These are phyloP conservation scores for Candida sanyiensis DNA, from an alignment of 805 yeast species.

Conservation along the genomic window DNA sequence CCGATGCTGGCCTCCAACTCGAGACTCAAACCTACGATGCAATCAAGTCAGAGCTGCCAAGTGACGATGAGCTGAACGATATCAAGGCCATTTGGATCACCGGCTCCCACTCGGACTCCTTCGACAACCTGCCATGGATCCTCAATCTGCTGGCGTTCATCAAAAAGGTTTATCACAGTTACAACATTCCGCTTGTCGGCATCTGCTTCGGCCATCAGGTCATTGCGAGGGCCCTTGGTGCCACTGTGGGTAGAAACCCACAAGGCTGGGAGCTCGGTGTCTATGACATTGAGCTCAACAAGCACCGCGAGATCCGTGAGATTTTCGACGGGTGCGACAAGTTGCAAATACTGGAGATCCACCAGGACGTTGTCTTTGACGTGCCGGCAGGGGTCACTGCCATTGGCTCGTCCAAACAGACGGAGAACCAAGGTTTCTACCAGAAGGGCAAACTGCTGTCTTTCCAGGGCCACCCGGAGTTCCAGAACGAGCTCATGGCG, in stretches of 20 bases:
- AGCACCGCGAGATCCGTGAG: slow-evolving; percentile 30
- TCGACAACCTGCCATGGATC: slow-evolving; percentile 39
- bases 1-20: slow-evolving; percentile 19
- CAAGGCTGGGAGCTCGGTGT: slow-evolving; percentile 74
- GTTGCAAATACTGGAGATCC: slow-evolving; percentile 48
- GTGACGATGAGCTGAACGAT: slow-evolving; percentile 24
- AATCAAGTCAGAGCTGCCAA: slow-evolving; percentile 21
- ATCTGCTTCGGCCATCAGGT: slow-evolving; percentile 89
- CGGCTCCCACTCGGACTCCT: slow-evolving; percentile 48
- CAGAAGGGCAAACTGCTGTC: slow-evolving; percentile 49
- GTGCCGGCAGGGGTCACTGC: slow-evolving; percentile 30
- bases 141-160: slow-evolving; percentile 31
- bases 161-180: slow-evolving; percentile 14
- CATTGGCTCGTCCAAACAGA: slow-evolving; percentile 50
- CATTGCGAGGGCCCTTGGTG: slow-evolving; percentile 60
- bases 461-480: slow-evolving; percentile 92
- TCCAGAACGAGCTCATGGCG: slow-evolving; percentile 30
- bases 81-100: slow-evolving; percentile 44
- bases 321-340: slow-evolving; percentile 18
- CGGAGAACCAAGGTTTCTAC: slow-evolving; percentile 64
- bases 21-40: slow-evolving; percentile 35
- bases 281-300: slow-evolving; percentile 42
- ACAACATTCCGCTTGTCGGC: slow-evolving; percentile 47
- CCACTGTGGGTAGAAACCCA: slow-evolving; percentile 49
- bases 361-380: slow-evolving; percentile 49